Evolutionary conservation across 164 flowering plant genomes (phyloP), one percentile per base, ranked within the genome.

Genomic region (Umbellularia californica): DNA sequence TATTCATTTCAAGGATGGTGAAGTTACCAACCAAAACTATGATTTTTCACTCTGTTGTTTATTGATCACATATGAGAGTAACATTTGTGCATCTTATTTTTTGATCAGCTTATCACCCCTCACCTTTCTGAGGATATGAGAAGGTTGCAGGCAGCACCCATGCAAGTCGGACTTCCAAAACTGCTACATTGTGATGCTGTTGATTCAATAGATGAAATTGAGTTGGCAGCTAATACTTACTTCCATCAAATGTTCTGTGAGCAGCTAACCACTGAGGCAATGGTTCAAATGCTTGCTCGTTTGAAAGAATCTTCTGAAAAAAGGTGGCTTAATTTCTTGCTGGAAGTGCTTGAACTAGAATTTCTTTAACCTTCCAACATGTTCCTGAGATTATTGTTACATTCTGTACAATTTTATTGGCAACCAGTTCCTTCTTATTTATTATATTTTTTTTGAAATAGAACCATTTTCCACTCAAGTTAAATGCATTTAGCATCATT

Each of bases 191-290:
- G 82, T 68, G 91, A 82, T 25, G 75, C 86, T 60, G 35, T 83
- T 63, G 94, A 89, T 73, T 84, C 92, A 51, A 74, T 91, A 23
- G 92, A 86, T 73, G 97, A 92, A 66, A 83, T 96, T 72, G 98
- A 96, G 82, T 78, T 85, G 9, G 98, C 91, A 84, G 90, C 96
- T 67, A 96, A 94, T 80, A 80, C 88, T 27, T 92, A 90, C 75
- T 92, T 96, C 82, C 93, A 90, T 70, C 88, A 89, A 75, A 87
- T 96, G 85, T 96, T 90, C 77, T 86, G 89, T 71, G 94, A 91
- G 76, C 89, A 86, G 72, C 78, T 94, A 80, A 73, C 89, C 27
- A 81, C 89, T 81, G 94, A 90, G 73, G 84, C 89, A 19, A 86
- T 92, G 92, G 90, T 94, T 78, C 89, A 90, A 80, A 89, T 86